phyloP scores from a whole-genome alignment of 2,329 filamentous ascomycete species.

The Cladosporium sp. region DNA sequence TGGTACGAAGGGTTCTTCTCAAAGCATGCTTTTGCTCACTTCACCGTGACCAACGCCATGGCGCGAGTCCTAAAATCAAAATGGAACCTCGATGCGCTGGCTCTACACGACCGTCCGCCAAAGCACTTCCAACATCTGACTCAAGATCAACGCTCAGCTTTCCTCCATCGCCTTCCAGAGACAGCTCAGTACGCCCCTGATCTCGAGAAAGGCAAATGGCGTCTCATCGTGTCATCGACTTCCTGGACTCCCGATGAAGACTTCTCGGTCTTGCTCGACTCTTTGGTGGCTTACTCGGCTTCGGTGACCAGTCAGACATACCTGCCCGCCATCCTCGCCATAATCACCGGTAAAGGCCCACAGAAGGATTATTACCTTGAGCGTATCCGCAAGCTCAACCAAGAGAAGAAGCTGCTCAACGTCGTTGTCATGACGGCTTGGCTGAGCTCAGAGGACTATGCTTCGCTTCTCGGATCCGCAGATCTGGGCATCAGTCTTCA shows the following conservation, averaged over 20 bases:
- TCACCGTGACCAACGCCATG: constrained; percentile 92
- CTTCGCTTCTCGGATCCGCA: constrained; percentile 73
- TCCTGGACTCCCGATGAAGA: constrained; percentile 98
- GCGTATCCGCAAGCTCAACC: constrained; percentile 59
- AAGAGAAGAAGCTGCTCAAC: constrained; percentile 60
- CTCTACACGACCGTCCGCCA: constrained; percentile 83
- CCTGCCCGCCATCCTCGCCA: constrained; percentile 68
- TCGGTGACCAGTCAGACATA: constrained; percentile 36
- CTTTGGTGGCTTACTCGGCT: constrained; percentile 65
- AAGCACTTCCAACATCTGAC: constrained; percentile 71
- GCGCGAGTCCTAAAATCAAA: constrained; percentile 63
- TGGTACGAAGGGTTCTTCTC: constrained; percentile 74
- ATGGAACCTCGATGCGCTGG: constrained; percentile 54
- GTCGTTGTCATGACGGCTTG: constrained; percentile 77
- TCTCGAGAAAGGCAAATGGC: constrained; percentile 41
- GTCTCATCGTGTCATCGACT: constrained; percentile 83
- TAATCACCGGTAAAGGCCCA: constrained; percentile 94
- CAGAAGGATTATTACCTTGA: constrained; percentile 71
- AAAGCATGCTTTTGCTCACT: constrained; percentile 65
- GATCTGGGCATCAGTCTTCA: constrained; percentile 90
- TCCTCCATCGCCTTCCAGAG: constrained; percentile 63
- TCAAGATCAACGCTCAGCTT: constrained; percentile 47
- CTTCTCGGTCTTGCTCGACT: constrained; percentile 81
- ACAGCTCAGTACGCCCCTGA: constrained; percentile 57
- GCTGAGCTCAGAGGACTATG: constrained; percentile 80